Evolutionary conservation across 2,329 filamentous ascomycete species (phyloP).

Genomic region (Raffaelea deltoideospora): DNA sequence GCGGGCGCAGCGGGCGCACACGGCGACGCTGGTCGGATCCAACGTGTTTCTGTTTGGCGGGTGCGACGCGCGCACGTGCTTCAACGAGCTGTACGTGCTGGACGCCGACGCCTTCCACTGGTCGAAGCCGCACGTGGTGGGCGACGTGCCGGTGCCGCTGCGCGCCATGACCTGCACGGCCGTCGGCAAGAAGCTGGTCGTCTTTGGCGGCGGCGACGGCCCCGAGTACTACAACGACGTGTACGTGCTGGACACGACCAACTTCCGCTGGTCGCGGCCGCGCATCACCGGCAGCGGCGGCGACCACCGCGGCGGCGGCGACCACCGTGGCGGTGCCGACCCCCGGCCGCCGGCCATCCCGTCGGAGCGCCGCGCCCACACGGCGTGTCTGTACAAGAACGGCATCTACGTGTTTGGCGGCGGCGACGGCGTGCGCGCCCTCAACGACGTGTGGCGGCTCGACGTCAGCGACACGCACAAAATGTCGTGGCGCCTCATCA

Average conservation of each 20-base stretch:
- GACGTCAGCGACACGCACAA: constrained; percentile 51
- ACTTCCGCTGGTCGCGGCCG: constrained; percentile 50
- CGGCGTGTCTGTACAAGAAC: constrained; percentile 56
- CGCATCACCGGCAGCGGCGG: no score
- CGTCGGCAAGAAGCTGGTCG: constrained; percentile 51
- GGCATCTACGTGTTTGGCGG: constrained; percentile 60
- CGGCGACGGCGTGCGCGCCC: constrained; percentile 52
- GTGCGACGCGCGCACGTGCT: constrained; percentile 51
- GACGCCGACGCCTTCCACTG: constrained; percentile 58
- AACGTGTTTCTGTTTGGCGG: constrained; percentile 56
- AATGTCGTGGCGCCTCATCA: constrained; percentile 55
- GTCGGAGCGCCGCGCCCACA: constrained; percentile 50
- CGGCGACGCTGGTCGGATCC: constrained; percentile 48
- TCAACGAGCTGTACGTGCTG: constrained; percentile 54
- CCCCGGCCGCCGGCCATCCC: constrained; percentile 37
- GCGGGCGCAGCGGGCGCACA: constrained; percentile 49
- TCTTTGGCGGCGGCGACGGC: constrained; percentile 56
- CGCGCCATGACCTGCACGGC: constrained; percentile 60
- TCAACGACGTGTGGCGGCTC: constrained; percentile 60
- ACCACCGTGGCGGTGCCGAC: no score
- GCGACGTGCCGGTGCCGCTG: constrained; percentile 48
- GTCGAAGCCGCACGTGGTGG: constrained; percentile 48
- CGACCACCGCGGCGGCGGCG: no score
- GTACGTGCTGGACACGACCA: constrained; percentile 56
- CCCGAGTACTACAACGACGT: constrained; percentile 59